Conservation (phyloP, 2,329 filamentous ascomycete genomes). For the Fusarium robinianum region DNA sequence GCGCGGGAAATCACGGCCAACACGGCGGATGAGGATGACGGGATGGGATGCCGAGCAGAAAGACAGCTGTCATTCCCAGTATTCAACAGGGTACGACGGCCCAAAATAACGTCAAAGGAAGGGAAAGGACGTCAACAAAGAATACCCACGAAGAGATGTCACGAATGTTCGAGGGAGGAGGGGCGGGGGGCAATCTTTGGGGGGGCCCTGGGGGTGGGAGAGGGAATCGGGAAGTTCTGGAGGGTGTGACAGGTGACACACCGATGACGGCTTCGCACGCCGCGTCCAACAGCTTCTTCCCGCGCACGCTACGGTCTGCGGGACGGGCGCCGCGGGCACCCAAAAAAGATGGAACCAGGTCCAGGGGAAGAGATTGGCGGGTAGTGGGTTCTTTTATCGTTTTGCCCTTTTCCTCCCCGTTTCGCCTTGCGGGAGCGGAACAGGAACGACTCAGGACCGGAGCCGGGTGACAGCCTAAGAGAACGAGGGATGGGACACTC, state of each 20-base stretch:
- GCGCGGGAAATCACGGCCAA: slow-evolving; percentile 18
- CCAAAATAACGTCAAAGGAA: too few relatives aligned
- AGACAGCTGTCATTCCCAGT: too few relatives aligned
- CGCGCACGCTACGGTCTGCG: slow-evolving; percentile 28
- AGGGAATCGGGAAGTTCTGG: background rate
- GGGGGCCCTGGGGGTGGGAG: background rate
- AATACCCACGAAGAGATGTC: too few relatives aligned
- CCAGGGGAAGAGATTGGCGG: slow-evolving; percentile 14
- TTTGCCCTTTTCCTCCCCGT: too few relatives aligned
- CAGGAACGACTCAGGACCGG: too few relatives aligned
- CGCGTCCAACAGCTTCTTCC: slow-evolving; percentile 24
- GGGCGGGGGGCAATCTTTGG: slow-evolving; percentile 3
- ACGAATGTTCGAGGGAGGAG: too few relatives aligned
- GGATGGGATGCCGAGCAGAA: slow-evolving; percentile 9
- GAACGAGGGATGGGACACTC: too few relatives aligned
- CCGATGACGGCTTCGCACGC: slow-evolving; percentile 21
- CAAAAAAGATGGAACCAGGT: slow-evolving; percentile 17
- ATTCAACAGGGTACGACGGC: too few relatives aligned
- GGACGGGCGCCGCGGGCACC: slow-evolving; percentile 25
- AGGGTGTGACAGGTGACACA: slow-evolving; percentile 12
- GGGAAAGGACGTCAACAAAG: too few relatives aligned
- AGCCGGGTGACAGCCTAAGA: too few relatives aligned
- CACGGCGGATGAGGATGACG: slow-evolving; percentile 17
- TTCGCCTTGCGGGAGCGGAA: too few relatives aligned
- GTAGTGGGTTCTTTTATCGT: too few relatives aligned